phyloP scores from a whole-genome alignment of 257 asterid genomes.

The Datura wrightii region DNA sequence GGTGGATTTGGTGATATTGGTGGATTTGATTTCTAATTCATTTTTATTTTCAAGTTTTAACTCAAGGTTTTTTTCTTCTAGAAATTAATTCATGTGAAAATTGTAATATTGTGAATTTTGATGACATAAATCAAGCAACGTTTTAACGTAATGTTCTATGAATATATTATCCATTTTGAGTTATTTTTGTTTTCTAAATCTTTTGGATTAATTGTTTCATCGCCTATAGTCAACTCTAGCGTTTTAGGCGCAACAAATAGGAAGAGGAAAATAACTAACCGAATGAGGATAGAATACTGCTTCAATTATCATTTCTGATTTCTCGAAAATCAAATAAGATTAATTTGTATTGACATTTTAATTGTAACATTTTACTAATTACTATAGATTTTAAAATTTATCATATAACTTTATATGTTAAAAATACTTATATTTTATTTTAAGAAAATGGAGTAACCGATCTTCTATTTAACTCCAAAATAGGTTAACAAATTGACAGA shows the following conservation, averaged over 20 bases:
- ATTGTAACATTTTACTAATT: neutral
- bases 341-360: neutral
- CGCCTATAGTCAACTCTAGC: too few relatives aligned
- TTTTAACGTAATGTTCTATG: neutral
- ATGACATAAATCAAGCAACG: neutral
- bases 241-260: too few relatives aligned
- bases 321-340: neutral
- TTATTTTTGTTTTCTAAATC: neutral
- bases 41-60: neutral
- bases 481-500: too few relatives aligned
- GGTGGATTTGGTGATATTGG: slow-evolving; percentile 44
- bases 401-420: too few relatives aligned
- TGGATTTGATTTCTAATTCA: slow-evolving; percentile 61
- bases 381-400: too few relatives aligned
- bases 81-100: neutral
- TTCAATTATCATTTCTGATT: neutral
- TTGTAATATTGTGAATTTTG: neutral
- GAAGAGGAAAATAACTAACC: neutral
- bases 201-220: neutral
- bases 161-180: neutral
- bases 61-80: neutral
- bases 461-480: too few relatives aligned
- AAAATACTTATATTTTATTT: too few relatives aligned
- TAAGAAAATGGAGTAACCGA: too few relatives aligned
- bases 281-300: neutral